Conservation (phyloP, 331 rosid species). For the Saraca asoca region DNA sequence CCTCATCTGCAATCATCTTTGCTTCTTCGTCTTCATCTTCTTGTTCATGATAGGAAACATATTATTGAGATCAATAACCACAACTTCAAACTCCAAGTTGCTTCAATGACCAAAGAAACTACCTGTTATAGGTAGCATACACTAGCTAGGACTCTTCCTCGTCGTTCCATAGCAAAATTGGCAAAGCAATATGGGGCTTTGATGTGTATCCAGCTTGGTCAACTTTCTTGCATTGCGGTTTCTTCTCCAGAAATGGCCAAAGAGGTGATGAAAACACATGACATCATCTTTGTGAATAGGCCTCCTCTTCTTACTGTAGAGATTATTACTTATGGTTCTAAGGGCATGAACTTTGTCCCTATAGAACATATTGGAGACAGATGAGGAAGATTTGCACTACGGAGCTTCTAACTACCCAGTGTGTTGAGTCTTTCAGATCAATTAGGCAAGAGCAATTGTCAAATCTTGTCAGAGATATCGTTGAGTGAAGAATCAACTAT, state of each 20-base stretch:
- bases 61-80: conserved; percentile 21
- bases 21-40: conserved; percentile 28
- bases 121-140: conserved; percentile 42
- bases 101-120: conserved; percentile 44
- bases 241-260: conserved; percentile 39
- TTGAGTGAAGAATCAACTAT: conserved; percentile 29
- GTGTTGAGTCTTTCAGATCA: conserved; percentile 23
- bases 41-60: conserved; percentile 16
- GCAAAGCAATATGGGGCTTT: conserved; percentile 40
- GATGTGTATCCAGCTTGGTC: conserved; percentile 38
- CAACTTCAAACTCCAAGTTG: conserved; percentile 27
- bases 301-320: conserved; percentile 40
- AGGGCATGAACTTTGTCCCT: conserved; percentile 37
- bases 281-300: conserved; percentile 32
- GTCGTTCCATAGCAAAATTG: conserved; percentile 18
- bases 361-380: conserved; percentile 44
- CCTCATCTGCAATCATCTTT: conserved; percentile 15
- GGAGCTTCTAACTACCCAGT: conserved; percentile 35
- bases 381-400: conserved; percentile 38
- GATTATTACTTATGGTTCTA: conserved; percentile 32
- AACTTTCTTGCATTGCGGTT: conserved; percentile 32
- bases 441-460: conserved; percentile 39
- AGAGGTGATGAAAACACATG: conserved; percentile 45
- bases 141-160: conserved; percentile 35
- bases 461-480: conserved; percentile 32